Percentiles rank a stretch among this genome's conserved stretches.
Conservation (phyloP, 2,329 filamentous ascomycete species). For the Talaromyces sp. region DNA sequence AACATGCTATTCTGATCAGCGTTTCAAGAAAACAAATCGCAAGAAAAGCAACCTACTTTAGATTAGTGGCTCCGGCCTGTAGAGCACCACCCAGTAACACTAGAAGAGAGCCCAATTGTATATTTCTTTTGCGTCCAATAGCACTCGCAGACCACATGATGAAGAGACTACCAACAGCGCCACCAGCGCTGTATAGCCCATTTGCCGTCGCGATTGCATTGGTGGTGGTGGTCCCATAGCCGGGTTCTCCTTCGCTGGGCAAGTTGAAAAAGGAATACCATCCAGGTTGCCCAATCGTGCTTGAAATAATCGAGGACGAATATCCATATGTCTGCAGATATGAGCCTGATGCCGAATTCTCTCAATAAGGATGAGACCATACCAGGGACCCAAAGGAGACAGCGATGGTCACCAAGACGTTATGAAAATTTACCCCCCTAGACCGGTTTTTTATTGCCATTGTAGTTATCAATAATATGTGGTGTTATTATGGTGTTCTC, state of each 20-base stretch:
- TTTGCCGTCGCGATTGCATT: constrained; percentile 46
- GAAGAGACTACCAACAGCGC: constrained; percentile 43
- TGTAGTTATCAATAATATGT: neutral
- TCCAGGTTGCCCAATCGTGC: constrained; percentile 50
- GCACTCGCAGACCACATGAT: constrained; percentile 47
- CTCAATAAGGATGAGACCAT: neutral
- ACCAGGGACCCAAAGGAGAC: constrained; percentile 38
- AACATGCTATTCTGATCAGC: constrained; percentile 33
- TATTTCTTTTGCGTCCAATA: constrained; percentile 42
- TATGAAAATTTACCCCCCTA: neutral
- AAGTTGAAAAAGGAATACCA: constrained; percentile 49
- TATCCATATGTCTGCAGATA: constrained; percentile 47
- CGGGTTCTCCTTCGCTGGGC: constrained; percentile 37
- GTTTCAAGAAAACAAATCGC: neutral
- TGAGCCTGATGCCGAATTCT: neutral
- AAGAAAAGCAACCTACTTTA: constrained; percentile 29
- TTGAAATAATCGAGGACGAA: constrained; percentile 46
- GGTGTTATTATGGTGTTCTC: neutral
- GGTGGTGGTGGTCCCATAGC: constrained; percentile 44
- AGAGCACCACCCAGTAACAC: constrained; percentile 44
- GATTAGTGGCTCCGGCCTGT: constrained; percentile 41
- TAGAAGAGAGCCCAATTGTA: constrained; percentile 43
- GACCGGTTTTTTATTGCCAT: neutral
- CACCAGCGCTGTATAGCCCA: constrained; percentile 46
- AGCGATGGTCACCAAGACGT: constrained; percentile 26